Evolutionary conservation across 2,329 filamentous ascomycete species (phyloP), one percentile per base, ranked within the genome.

Genomic region (Exophiala phaeomuriformis): DNA sequence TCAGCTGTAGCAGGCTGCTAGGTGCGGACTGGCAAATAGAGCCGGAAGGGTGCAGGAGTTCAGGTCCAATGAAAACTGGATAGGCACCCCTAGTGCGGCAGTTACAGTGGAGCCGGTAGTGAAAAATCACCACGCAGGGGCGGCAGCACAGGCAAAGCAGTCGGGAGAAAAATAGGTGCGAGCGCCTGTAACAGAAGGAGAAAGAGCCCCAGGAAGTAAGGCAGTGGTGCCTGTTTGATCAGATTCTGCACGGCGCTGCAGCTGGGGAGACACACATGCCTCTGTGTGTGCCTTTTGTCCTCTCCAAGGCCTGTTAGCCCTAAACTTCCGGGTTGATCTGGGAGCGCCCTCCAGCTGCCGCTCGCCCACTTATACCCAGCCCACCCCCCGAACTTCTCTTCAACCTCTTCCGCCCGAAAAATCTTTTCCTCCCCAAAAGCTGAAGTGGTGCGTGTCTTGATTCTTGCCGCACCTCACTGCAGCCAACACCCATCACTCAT

Each of bases 321-420:
- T 40, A 44, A 36, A 41, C 28, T 27, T 49, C 41, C 40, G 50
- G 52, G 52, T 53, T 55, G 50, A 56, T 55, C 52, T 46, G 40
- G 51, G 55, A 54, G 58, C 43, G 41, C 51, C 59, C 57, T 55
- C 47, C 46, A 53, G 51, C 57, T 47, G 57, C 53, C 12, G 33
- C 39, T 53, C 50, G 40, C 51, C 52, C 62, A 60, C 59, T 58
- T 56, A 60, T 58, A 56, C 56, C 42, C 27, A 49, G 44, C 56
- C 48, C 47, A 47, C 53, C 52, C 64, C 73, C 73, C 44, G 28
- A 41, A 27, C 28, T 36, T 29, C 35, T 31, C 47, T 42, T 51
- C 40, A 29, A 12, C 48, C 40, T 52, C 49, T 46, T 52, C 48
- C 51, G 39, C 39, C 39, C 39, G 19, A 41, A 5, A 39, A 44